Percentiles rank a stretch among this genome's conserved stretches.
These are phyloP conservation scores for Tetradesmus obliquus DNA, from an alignment of 139 green algal species.

Conservation along the genomic window DNA sequence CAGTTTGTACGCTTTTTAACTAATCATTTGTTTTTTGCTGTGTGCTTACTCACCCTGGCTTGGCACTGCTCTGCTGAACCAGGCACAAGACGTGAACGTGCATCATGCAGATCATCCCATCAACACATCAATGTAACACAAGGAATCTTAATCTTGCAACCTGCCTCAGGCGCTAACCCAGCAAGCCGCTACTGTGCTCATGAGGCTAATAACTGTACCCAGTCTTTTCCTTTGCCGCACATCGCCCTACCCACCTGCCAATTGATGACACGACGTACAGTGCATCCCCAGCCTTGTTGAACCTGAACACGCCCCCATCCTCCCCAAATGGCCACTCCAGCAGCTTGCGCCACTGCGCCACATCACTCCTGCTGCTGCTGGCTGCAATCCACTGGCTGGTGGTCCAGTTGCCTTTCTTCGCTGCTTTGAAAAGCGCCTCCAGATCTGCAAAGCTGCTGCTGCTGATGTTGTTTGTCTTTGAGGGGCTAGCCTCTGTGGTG, in stretches of 20 bases:
- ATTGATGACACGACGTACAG: conserved; percentile 21
- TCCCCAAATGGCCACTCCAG: conserved; percentile 41
- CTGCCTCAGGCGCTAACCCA: no score
- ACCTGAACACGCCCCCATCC: conserved; percentile 33
- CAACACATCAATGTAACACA: no score
- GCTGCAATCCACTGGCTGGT: conserved; percentile 7
- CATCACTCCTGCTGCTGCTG: conserved; percentile 15
- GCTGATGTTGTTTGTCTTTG: conserved; percentile 5
- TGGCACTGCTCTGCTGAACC: not conserved
- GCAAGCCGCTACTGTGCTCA: no score
- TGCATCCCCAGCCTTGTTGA: conserved; percentile 19
- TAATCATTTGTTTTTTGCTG: no score
- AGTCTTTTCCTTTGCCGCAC: no score
- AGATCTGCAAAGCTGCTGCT: not conserved
- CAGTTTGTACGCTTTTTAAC: no score
- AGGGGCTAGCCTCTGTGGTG: not conserved
- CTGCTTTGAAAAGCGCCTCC: not conserved
- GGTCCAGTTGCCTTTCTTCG: not conserved
- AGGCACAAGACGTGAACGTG: not conserved
- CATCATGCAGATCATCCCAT: no score
- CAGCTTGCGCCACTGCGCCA: not conserved
- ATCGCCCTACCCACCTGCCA: conserved; percentile 5
- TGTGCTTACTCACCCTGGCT: no score
- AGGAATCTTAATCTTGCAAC: no score
- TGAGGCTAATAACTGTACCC: no score